Conservation (phyloP, 2,329 filamentous ascomycete genomes). For the Cladophialophora yegresii region DNA sequence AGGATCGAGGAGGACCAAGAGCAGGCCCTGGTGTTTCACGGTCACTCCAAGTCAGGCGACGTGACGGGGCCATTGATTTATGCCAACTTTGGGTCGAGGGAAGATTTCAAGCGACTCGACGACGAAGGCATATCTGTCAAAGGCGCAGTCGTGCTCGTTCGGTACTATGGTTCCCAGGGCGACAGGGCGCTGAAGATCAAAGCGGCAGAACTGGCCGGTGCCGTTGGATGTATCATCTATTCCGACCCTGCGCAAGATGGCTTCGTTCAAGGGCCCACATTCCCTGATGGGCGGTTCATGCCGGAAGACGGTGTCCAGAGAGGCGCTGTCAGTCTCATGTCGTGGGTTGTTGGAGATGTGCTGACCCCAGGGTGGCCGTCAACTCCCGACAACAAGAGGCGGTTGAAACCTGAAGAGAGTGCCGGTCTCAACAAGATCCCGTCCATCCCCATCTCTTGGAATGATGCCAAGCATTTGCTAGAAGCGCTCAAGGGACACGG, state of each 20-base stretch:
- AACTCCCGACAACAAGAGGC: slow-evolving; percentile 53
- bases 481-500: slow-evolving; percentile 75
- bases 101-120: slow-evolving; percentile 74
- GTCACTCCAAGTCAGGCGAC: slow-evolving; percentile 81
- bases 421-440: slow-evolving; percentile 78
- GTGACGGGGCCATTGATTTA: slow-evolving; percentile 86
- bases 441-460: slow-evolving; percentile 85
- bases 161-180: slow-evolving; percentile 72
- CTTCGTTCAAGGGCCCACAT: slow-evolving; percentile 69
- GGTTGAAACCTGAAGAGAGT: slow-evolving; percentile 69
- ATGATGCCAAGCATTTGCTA: slow-evolving; percentile 79
- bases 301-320: slow-evolving; percentile 80
- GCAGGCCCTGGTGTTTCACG: slow-evolving; percentile 81
- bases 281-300: slow-evolving; percentile 77
- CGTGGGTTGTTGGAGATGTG: slow-evolving; percentile 85
- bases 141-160: slow-evolving; percentile 80
- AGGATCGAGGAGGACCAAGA: slow-evolving; percentile 77
- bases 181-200: slow-evolving; percentile 83
- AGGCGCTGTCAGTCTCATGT: slow-evolving; percentile 76
- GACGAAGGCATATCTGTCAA: slow-evolving; percentile 72
- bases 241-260: slow-evolving; percentile 86
- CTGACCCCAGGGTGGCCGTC: slow-evolving; percentile 81
- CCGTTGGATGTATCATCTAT: slow-evolving; percentile 85
- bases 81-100: slow-evolving; percentile 83
- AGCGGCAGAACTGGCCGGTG: slow-evolving; percentile 82